Evolutionary conservation across 108 stramenopile species (phyloP).

Genomic region (Conticribra guillardii): DNA sequence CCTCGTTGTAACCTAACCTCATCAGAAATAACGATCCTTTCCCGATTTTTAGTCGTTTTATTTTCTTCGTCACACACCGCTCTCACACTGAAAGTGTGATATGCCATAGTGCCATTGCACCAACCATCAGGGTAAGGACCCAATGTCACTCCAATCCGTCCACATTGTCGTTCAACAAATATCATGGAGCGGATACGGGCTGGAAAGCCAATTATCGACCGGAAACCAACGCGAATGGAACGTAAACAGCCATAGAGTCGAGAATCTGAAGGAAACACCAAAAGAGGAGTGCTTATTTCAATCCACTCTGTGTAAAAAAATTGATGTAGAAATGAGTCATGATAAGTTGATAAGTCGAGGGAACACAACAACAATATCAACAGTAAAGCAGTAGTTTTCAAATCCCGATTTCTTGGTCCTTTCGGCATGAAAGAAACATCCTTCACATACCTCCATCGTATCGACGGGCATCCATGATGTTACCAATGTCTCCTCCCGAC

Average conservation of each 20-base stretch:
- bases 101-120: conserved; percentile 51
- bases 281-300: conserved; percentile 61
- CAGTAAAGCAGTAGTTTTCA: no score
- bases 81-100: conserved; percentile 59
- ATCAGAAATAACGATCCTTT: conserved; percentile 54
- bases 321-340: no score
- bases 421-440: no score
- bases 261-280: conserved; percentile 53
- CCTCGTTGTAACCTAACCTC: conserved; percentile 54
- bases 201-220: conserved; percentile 45
- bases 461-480: conserved; percentile 21
- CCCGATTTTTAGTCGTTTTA: conserved; percentile 1
- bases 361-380: no score
- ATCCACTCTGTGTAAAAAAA: no score
- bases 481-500: background rate
- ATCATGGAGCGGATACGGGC: conserved; percentile 59
- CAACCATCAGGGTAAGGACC: conserved; percentile 57
- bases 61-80: conserved; percentile 19
- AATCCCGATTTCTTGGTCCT: no score
- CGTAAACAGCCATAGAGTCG: conserved; percentile 26
- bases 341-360: no score
- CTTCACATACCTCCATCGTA: no score
- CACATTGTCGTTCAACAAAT: conserved; percentile 70
- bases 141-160: conserved; percentile 64
- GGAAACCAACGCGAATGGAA: conserved; percentile 21